Base-by-base conservation (phyloP, 2,329 filamentous ascomycete genomes). In the Cladosporium cucumerinum region DNA sequence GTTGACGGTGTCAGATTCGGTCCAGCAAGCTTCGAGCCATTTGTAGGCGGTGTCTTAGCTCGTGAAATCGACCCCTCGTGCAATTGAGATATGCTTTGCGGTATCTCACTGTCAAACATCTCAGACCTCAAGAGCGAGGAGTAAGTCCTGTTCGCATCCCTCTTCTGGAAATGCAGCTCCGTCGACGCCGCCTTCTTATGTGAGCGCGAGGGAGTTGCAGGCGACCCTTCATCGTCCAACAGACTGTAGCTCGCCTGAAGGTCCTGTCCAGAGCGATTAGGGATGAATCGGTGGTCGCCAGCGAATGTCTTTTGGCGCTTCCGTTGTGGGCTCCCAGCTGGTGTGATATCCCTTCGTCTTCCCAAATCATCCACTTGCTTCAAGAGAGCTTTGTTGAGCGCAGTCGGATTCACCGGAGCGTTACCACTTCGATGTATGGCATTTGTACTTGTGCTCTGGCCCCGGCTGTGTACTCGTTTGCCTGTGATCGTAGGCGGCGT, bases 111-210 rank as follows among this genome's bases (percentile, higher is more conserved):
- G 73, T 97, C 94, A 76, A 99, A 99, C 66, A 99, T 86, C 78
- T 99, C 95, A 61, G 92, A 89, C 64, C 95, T 89, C 64, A 99
- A 82, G 7, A 99, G 82, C 23, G 88, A 90, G 30, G 93, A 96
- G 77, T 94, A 99, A 23, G 92, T 97, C 66, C 91, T 87, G 73
- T 99, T 97, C 57, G 95, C 95, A 84, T 98, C 93, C 79, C 93
- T 95, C 78, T 88, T 93, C 76, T 99, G 95, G 69, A 96, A 97
- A 76, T 98, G 90, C 68, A 97, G 85, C 77, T 97, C 95, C 61
- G 91, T 91, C 75, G 96, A 91, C 11, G 92, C 91, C 25, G 89
- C 89, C 51, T 93, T 89, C 80, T 91, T 93, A 79, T 92, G 92
- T 66, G 90, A 86, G 75, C 89, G 91, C 4, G 93, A 94, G 0